Base-by-base conservation (phyloP, 1,139 yeast genomes). In the Yamadazyma blattariae region DNA sequence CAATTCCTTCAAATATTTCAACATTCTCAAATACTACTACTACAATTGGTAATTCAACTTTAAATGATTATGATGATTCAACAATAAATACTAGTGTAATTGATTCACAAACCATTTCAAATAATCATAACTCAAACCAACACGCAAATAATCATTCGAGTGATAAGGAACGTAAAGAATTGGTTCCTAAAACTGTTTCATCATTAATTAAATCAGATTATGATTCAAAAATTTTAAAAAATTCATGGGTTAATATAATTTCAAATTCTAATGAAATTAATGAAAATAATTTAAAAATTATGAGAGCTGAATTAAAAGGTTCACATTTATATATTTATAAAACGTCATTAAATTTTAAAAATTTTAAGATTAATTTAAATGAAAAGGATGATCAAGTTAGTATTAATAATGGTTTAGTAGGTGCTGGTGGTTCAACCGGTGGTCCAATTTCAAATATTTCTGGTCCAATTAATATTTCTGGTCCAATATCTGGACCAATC, bases 241-340 rank as follows among this genome's bases (percentile, higher is more conserved):
- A 52, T 45, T 63, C 63, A 29, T 75, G 73, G 74, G 46, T 69
- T 27, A 67, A 74, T 50, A 75, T 62, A 17, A 58, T 67, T 16
- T 46, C 61, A 21, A 64, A 64, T 40, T 56, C 67, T 19, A 21
- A 37, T 12, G 71, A 67, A 28, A 67, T 67, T 37, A 53, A 56
- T 35, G 74, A 65, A 29, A 62, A 59, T 16, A 54, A 60, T 25
- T 52, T 72, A 46, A 71, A 70, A 42, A 51, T 82, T 24, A 76
- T 62, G 45, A 67, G 82, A 38, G 84, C 80, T 0, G 89, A 82
- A 52, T 60, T 84, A 43, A 75, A 70, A 47, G 94, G 94, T 7
- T 71, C 86, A 1, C 68, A 69, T 35, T 55, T 84, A 37, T 67
- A 68, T 41, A 52, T 84, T 18, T 81, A 73, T 59, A 80, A 76